phyloP scores from a whole-genome alignment of 495 filamentous ascomycete genomes.

The Trichoderma virens region DNA sequence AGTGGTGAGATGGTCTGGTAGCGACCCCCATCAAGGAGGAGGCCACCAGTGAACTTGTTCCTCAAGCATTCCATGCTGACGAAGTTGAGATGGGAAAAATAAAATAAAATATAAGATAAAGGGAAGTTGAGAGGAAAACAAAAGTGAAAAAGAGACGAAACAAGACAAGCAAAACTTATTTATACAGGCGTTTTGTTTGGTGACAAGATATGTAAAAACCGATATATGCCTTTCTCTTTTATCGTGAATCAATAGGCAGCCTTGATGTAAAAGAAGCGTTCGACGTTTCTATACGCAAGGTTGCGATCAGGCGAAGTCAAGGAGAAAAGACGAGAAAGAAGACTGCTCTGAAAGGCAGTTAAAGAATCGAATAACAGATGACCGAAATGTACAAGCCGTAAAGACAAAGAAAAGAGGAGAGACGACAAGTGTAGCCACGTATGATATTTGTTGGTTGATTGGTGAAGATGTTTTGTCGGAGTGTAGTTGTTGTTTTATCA shows the following conservation, averaged over 20 bases:
- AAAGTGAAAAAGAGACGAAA: conserved; percentile 21
- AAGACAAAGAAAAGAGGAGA: not conserved
- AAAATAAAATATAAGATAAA: not conserved
- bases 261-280: conserved; percentile 2
- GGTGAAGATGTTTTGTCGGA: not conserved
- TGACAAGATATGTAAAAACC: conserved; percentile 15
- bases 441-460: not conserved
- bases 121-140: conserved; percentile 16
- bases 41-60: conserved; percentile 62
- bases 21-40: conserved; percentile 65
- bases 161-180: conserved; percentile 21
- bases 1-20: conserved; percentile 87
- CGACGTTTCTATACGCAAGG: conserved; percentile 26
- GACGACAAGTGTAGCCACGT: not conserved
- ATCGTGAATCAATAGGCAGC: not conserved
- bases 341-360: conserved; percentile 14
- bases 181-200: conserved; percentile 33
- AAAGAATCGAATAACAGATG: not conserved
- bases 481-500: not conserved
- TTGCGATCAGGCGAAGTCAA: conserved; percentile 46
- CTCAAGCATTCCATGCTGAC: conserved; percentile 70
- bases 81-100: conserved; percentile 12
- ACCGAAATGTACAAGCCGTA: conserved; percentile 1
- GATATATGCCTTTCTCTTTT: not conserved
- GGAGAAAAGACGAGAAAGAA: conserved; percentile 35